Base-by-base conservation (phyloP, 2,329 filamentous ascomycete species). In the Fonsecaea pedrosoi region DNA sequence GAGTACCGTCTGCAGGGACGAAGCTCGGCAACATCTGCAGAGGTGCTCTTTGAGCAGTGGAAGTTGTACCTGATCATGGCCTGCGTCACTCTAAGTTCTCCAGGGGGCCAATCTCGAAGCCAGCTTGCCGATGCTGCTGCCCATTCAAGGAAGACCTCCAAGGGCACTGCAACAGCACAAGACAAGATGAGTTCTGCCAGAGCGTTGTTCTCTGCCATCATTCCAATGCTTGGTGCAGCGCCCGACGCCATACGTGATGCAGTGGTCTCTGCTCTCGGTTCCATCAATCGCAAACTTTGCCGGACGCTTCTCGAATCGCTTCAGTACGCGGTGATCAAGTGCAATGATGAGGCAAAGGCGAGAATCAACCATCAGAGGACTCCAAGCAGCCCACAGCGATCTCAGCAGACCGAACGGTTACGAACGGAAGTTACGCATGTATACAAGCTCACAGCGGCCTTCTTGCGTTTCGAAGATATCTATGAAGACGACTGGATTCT, bases 21-120 rank as follows among this genome's bases (percentile, higher is more conserved):
- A 85, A 66, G 88, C 86, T 66, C 90, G 34, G 68, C 88, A 2
- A 89, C 90, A 0, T 90, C 93, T 18, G 91, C 94, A 0, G 93
- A 96, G 73, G 88, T 96, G 25, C 84, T 97, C 65, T 88, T 99
- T 66, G 96, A 98, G 78, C 95, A 99, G 77, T 99, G 94, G 94
- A 98, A 97, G 78, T 83, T 98, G 1, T 98, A 98, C 77, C 84
- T 99, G 32, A 94, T 97, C 63, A 97, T 99, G 80, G 95, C 94
- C 9, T 99, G 96, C 79, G 97, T 94, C 9, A 98, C 95, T 0
- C 83, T 99, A 64, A 94, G 92, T 42, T 95, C 95, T 71, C 87
- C 92, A 9, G 92, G 92, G 9, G 87, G 83, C 21, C 83, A 87
- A 64, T 83, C 82, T 38, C 82, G 86, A 68, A 83, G 84, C 25